Conservation (phyloP, 768 basidiomycete species). For the Clitopilus hobsonii region DNA sequence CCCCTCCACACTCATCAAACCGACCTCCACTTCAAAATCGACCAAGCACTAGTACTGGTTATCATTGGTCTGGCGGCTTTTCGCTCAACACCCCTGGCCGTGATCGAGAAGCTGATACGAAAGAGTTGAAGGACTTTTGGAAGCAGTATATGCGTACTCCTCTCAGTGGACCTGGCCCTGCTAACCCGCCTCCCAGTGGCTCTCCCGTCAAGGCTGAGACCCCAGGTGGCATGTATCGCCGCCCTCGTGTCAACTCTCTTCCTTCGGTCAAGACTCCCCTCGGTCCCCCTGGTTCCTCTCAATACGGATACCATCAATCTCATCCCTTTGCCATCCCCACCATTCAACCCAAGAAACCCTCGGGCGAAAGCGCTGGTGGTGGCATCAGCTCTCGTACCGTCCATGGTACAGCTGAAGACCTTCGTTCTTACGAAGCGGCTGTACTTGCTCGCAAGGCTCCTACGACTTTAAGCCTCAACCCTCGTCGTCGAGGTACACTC, state of each 20-base stretch:
- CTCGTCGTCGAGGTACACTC: constrained; percentile 17
- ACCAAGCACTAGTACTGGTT: constrained; percentile 8
- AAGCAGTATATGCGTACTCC: constrained; percentile 72
- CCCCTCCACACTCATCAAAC: not conserved
- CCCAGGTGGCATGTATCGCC: constrained; percentile 9
- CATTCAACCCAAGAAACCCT: not conserved
- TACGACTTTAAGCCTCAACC: constrained; percentile 51
- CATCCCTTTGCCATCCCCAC: not conserved
- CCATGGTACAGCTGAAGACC: constrained; percentile 51
- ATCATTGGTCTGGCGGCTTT: not conserved
- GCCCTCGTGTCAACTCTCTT: constrained; percentile 60
- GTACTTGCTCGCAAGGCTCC: constrained; percentile 66
- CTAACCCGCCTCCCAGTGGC: not conserved
- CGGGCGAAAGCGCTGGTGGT: constrained; percentile 15
- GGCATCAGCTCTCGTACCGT: constrained; percentile 33
- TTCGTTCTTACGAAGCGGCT: constrained; percentile 71
- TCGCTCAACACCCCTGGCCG: constrained; percentile 20
- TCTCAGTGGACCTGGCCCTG: constrained; percentile 31
- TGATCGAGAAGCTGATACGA: constrained; percentile 25
- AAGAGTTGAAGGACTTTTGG: constrained; percentile 69
- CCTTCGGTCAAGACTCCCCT: constrained; percentile 68
- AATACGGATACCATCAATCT: constrained; percentile 5
- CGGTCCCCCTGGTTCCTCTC: constrained; percentile 20
- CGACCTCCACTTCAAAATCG: constrained; percentile 12
- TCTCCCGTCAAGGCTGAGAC: constrained; percentile 1